Evolutionary conservation across 352 stramenopile genomes (phyloP).

Genomic region (Phytophthora meadii): DNA sequence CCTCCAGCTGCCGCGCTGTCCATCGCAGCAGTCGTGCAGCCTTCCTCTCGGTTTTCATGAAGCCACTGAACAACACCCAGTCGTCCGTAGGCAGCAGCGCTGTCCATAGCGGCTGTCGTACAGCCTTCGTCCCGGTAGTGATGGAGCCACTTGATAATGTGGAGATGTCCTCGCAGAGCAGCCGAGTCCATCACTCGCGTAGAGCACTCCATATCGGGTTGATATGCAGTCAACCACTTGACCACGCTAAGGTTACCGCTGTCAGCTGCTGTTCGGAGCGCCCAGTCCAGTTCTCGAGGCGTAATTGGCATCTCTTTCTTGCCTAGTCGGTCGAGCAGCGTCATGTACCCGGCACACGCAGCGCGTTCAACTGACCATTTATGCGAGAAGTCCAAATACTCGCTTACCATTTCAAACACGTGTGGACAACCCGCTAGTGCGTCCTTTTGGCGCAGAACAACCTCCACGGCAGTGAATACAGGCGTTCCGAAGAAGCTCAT

Average conservation of each 20-base stretch:
- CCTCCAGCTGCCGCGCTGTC: slow-evolving; percentile 73
- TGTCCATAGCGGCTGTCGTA: slow-evolving; percentile 81
- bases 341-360: slow-evolving; percentile 58
- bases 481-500: slow-evolving; percentile 28
- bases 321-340: slow-evolving; percentile 60
- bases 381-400: slow-evolving; percentile 62
- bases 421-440: slow-evolving; percentile 55
- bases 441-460: slow-evolving; percentile 56
- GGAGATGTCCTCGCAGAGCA: slow-evolving; percentile 68
- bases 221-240: slow-evolving; percentile 69
- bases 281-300: slow-evolving; percentile 68
- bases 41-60: slow-evolving; percentile 64
- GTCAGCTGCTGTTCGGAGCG: slow-evolving; percentile 72
- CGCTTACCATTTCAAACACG: slow-evolving; percentile 51
- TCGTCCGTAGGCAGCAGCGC: slow-evolving; percentile 71
- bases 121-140: slow-evolving; percentile 71
- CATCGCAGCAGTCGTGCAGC: slow-evolving; percentile 78
- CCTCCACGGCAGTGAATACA: slow-evolving; percentile 45
- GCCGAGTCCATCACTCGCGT: slow-evolving; percentile 86
- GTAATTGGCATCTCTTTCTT: slow-evolving; percentile 44
- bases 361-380: slow-evolving; percentile 68
- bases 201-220: slow-evolving; percentile 58
- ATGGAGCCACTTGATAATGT: slow-evolving; percentile 79
- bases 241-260: slow-evolving; percentile 68
- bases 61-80: slow-evolving; percentile 80